Evolutionary conservation across 768 basidiomycete species (phyloP).

Genomic region (Neoboletus magnificus): DNA sequence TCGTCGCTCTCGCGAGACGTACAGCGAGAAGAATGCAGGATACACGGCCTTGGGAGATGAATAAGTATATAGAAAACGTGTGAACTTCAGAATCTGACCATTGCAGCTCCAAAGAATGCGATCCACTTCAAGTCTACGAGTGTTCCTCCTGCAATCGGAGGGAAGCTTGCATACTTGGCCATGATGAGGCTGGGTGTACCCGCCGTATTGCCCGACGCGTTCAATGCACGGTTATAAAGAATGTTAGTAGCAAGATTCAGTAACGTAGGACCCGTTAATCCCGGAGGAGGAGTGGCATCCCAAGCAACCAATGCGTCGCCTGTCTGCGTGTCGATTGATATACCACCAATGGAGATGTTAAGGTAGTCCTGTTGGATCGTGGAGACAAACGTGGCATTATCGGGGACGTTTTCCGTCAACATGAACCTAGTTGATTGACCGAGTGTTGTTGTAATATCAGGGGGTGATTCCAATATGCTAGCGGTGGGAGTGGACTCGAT

Average conservation of each 20-base stretch:
- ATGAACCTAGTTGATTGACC: constrained; percentile 40
- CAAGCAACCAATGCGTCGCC: constrained; percentile 62
- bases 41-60: constrained; percentile 52
- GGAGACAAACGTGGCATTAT: constrained; percentile 59
- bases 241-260: constrained; percentile 69
- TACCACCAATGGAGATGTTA: constrained; percentile 61
- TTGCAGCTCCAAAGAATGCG: constrained; percentile 67
- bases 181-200: constrained; percentile 49
- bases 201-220: constrained; percentile 40
- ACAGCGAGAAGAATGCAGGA: constrained; percentile 79
- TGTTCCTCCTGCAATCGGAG: constrained; percentile 51
- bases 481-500: constrained; percentile 33
- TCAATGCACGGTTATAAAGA: constrained; percentile 60
- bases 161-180: constrained; percentile 57
- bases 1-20: constrained; percentile 69
- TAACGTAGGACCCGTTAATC: constrained; percentile 54
- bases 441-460: constrained; percentile 45
- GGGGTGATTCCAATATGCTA: constrained; percentile 50
- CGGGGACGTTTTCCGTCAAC: constrained; percentile 39
- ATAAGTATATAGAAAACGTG: neutral
- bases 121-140: constrained; percentile 69
- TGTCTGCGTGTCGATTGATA: constrained; percentile 55
- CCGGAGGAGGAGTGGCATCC: constrained; percentile 61
- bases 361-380: constrained; percentile 49
- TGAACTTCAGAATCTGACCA: constrained; percentile 43